Base-by-base conservation (phyloP, 73 alveolate species). In the Effrenium voratum region DNA sequence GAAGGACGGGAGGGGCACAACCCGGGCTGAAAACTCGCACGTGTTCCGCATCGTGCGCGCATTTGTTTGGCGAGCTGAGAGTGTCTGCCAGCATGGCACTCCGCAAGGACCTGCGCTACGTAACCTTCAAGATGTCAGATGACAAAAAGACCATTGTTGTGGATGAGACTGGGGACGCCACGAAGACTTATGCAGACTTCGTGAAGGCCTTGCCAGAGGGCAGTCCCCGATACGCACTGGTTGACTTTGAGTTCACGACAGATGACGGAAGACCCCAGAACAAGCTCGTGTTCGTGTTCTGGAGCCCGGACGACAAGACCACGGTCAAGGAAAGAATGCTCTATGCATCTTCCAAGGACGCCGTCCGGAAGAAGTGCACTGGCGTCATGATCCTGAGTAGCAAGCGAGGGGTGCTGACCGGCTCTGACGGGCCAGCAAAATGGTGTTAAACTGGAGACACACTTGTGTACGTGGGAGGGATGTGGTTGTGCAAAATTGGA, bases 111-210 rank as follows among this genome's bases (percentile, higher is more conserved):
- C n/a, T n/a, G n/a, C n/a, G n/a, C n/a, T 84, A 46, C 79, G 12
- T 84, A 57, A 84, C 52, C 93, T 84, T 5, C 93, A 84, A 52
- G 81, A 84, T 84, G 13, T n/a, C n/a, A n/a, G n/a, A n/a, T n/a
- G 93, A 84, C 22, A 70, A 47, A 50, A 38, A 38, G 6, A 30
- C 32, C 45, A 43, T 57, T 57, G 93, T 84, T 79, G 66, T 32
- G 60, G 93, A 84, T 55, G 52, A 50, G 80, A 80, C 49, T n/a
- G 93, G 81, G 52, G 93, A 52, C 76, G 40, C 49, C 12, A 80
- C 49, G 3, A 57, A 66, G 36, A 57, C 55, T 44, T 57, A 84
- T 28, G 80, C 40, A 24, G 32, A 55, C 57, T 84, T 84, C 32
- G 45, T 84, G 81, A 22, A 66, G 8, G 49, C 76, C 44, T 24